Evolutionary conservation across 352 stramenopile genomes (phyloP).

Genomic region (Phytopythium mirpurense): DNA sequence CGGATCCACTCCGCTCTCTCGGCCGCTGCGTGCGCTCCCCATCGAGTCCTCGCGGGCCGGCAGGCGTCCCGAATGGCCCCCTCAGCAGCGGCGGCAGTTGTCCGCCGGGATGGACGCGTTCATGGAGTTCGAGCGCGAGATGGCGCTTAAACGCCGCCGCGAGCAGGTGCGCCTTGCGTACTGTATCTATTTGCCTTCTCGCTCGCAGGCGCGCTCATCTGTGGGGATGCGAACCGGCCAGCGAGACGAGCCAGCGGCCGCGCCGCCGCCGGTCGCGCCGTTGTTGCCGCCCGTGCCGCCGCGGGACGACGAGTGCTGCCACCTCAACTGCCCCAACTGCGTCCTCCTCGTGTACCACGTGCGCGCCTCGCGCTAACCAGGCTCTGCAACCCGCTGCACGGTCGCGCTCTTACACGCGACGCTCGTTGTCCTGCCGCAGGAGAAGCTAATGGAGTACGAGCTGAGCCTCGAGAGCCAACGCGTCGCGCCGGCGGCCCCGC

Average conservation of each 20-base stretch:
- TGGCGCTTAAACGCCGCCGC: slow-evolving; percentile 58
- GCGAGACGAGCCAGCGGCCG: slow-evolving; percentile 11
- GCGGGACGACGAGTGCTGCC: slow-evolving; percentile 78
- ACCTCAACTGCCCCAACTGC: slow-evolving; percentile 83
- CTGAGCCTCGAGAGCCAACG: slow-evolving; percentile 35
- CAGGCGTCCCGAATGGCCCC: neutral
- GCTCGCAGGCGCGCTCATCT: neutral
- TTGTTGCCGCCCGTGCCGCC: slow-evolving; percentile 56
- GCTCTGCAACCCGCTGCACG: slow-evolving; percentile 2
- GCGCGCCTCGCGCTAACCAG: neutral
- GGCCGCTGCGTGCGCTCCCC: neutral
- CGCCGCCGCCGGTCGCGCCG: slow-evolving; percentile 20
- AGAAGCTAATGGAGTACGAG: slow-evolving; percentile 83
- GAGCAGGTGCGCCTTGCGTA: slow-evolving; percentile 21
- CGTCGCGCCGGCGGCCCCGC: slow-evolving; percentile 19
- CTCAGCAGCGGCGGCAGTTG: slow-evolving; percentile 19
- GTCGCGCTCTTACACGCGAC: neutral
- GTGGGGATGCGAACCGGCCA: slow-evolving; percentile 11
- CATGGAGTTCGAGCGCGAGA: slow-evolving; percentile 82
- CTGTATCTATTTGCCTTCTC: no score
- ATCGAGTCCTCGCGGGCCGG: neutral
- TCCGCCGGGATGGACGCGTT: slow-evolving; percentile 69
- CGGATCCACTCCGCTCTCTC: neutral
- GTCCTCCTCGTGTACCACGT: slow-evolving; percentile 85
- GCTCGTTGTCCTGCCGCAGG: slow-evolving; percentile 25